These are phyloP conservation scores for Phialocephala sp. DNA, from an alignment of 2,329 filamentous ascomycete genomes.

Conservation along the genomic window DNA sequence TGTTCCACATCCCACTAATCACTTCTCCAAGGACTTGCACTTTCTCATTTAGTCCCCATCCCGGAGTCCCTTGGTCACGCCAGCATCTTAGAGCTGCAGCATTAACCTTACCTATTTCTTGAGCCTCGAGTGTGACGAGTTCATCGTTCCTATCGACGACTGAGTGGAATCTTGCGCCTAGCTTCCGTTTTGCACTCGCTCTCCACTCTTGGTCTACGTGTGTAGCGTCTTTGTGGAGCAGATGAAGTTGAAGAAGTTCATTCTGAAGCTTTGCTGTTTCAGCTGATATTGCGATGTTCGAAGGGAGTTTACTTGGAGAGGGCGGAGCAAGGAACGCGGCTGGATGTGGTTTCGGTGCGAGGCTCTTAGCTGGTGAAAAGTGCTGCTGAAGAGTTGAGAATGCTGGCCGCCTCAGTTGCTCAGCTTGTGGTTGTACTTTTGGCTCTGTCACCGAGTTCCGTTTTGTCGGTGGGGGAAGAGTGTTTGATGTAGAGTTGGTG, in stretches of 20 bases:
- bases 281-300: conserved; percentile 63
- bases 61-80: conserved; percentile 44
- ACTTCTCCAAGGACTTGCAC: conserved; percentile 63
- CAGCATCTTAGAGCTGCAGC: conserved; percentile 58
- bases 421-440: conserved; percentile 24
- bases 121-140: conserved; percentile 45
- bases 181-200: conserved; percentile 56
- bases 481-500: conserved; percentile 18
- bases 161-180: conserved; percentile 52
- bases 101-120: conserved; percentile 58
- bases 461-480: conserved; percentile 31
- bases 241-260: conserved; percentile 68
- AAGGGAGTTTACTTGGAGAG: conserved; percentile 64
- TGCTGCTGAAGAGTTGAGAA: conserved; percentile 71
- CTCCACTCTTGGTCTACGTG: conserved; percentile 57
- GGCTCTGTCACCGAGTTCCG: conserved; percentile 26
- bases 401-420: conserved; percentile 36
- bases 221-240: conserved; percentile 63
- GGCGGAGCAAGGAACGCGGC: conserved; percentile 63
- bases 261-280: conserved; percentile 65
- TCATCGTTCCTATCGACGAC: conserved; percentile 48
- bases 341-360: conserved; percentile 66
- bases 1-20: conserved; percentile 60
- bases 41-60: conserved; percentile 56
- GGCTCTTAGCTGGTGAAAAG: conserved; percentile 67